Evolutionary conservation across 306 rosid genomes (phyloP).

Genomic region (Alnus glutinosa): DNA sequence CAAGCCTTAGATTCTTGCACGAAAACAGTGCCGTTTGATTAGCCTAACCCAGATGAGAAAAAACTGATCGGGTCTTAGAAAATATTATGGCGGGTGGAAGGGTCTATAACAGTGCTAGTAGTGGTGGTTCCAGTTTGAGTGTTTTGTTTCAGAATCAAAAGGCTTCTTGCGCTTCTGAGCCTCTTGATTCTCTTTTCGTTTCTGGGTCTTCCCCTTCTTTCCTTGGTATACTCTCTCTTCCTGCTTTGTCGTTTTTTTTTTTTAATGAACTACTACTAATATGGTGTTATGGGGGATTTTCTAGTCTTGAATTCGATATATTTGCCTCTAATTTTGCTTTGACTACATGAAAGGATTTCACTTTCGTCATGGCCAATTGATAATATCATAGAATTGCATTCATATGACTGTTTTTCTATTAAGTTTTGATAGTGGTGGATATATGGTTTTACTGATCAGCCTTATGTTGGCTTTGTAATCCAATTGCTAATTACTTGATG

Average conservation of each 20-base stretch:
- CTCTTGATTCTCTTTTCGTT: conserved; percentile 58
- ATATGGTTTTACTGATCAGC: neutral
- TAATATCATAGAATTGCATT: neutral
- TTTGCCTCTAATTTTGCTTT: neutral
- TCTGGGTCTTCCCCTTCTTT: conserved; percentile 58
- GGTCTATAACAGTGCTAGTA: conserved; percentile 27
- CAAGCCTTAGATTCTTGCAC: conserved; percentile 43
- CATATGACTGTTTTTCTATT: neutral
- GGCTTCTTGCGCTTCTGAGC: conserved; percentile 35
- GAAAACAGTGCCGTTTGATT: neutral
- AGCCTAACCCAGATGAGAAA: neutral
- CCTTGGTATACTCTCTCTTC: conserved; percentile 36
- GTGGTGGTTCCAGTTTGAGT: conserved; percentile 32
- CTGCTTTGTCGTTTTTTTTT: neutral
- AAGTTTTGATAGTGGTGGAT: no score
- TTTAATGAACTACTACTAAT: neutral
- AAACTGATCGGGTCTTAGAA: conserved; percentile 6
- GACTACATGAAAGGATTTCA: neutral
- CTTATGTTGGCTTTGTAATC: neutral
- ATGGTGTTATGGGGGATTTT: neutral
- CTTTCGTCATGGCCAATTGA: neutral
- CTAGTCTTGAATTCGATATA: neutral
- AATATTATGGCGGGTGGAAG: conserved; percentile 57
- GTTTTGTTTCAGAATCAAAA: conserved; percentile 52
- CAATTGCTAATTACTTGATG: neutral